phyloP scores from a whole-genome alignment of 2,329 filamentous ascomycete genomes.

The Capronia coronata region DNA sequence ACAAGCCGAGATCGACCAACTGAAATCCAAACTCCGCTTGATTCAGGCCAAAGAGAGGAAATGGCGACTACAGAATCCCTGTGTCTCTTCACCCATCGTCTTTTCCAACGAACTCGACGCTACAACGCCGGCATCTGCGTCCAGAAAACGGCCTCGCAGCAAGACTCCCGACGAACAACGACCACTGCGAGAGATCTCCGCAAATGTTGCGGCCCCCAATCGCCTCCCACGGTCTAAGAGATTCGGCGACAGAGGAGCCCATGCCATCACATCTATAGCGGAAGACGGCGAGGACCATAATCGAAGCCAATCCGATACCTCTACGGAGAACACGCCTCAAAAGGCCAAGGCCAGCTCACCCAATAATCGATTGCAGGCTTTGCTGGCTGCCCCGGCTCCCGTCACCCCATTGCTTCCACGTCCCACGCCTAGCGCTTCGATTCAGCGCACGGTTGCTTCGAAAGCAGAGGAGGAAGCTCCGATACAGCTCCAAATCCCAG shows the following conservation, averaged over 20 bases:
- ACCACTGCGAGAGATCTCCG: conserved; percentile 16
- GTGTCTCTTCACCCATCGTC: conserved; percentile 16
- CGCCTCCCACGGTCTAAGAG: conserved; percentile 5
- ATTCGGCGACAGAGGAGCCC: conserved; percentile 22
- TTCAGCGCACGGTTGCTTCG: neutral
- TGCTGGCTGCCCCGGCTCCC: conserved; percentile 12
- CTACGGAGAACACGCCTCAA: conserved; percentile 7
- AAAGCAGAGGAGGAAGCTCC: neutral
- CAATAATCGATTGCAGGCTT: conserved; percentile 11
- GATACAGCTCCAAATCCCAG: neutral
- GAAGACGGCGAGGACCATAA: conserved; percentile 44
- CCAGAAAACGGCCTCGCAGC: conserved; percentile 15
- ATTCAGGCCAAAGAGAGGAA: conserved; percentile 15
- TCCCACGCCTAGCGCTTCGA: neutral
- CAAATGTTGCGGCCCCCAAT: conserved; percentile 2
- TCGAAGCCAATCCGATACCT: conserved; percentile 13
- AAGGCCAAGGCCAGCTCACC: conserved; percentile 8
- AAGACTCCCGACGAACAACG: conserved; percentile 2
- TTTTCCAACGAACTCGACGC: conserved; percentile 11
- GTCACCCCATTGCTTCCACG: conserved; percentile 2
- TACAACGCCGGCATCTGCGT: neutral
- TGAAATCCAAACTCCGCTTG: conserved; percentile 19
- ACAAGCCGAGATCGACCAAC: conserved; percentile 25
- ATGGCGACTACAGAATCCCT: conserved; percentile 14
- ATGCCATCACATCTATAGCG: conserved; percentile 42